Base-by-base conservation (phyloP, 495 filamentous ascomycete species). In the Penicillium paradoxum region DNA sequence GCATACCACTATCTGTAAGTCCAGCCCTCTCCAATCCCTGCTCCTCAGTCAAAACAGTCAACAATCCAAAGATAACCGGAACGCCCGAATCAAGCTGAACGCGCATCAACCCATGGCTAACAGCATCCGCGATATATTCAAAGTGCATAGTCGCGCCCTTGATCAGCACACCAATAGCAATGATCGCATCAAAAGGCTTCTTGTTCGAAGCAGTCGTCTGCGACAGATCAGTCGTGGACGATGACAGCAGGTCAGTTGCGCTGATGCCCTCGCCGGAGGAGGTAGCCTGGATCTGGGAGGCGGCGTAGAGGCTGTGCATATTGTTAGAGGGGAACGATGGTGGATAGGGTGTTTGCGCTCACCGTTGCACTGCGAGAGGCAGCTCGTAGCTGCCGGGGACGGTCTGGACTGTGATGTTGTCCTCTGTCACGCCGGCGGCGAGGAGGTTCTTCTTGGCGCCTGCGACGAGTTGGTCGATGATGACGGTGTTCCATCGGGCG, bases 131-230 rank as follows among this genome's bases (percentile, higher is more conserved):
- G 53, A 97, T 97, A 68, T 97, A 96, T 70, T 98, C 91, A 60
- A 97, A 97, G 67, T 98, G 93, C 88, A 95, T 96, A 15, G 93
- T 98, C 65, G 95, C 88, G 58, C 93, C 93, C 75, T 98, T 98
- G 69, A 98, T 96, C 24, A 98, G 80, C 36, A 95, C 91, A 42
- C 93, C 93, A 57, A 98, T 91, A 49, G 93, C 91, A 53, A 98
- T 89, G 43, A 97, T 81, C 33, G 95, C 91, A 65, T 97, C 90
- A 66, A 97, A 97, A 8, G 89, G 83, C 15, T 79, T 76, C 48
- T 69, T 64, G 36, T 53, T 77, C 0, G 72, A 56, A 34, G 38
- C 63, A 38, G 58, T 47, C 2, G 61, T 36, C 6, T 71, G 68
- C 36, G 72, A 70, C 19, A 90, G 74, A 63, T 90, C 86, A 17